phyloP scores from a whole-genome alignment of 2,329 filamentous ascomycete genomes.

The Lojkania enalia region DNA sequence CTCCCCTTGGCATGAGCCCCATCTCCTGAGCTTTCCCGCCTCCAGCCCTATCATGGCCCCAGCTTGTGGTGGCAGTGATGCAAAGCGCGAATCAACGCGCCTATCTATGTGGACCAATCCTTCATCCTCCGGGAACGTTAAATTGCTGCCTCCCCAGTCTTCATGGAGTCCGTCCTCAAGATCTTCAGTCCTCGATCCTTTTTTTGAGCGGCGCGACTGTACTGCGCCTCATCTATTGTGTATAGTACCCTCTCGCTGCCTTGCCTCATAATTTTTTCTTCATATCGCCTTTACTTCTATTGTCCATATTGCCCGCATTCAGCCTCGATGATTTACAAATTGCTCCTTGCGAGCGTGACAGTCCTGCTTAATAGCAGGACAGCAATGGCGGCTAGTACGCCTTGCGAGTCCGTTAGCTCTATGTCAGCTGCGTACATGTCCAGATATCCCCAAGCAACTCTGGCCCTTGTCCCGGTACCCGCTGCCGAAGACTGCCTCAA shows the following conservation, averaged over 20 bases:
- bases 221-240: no score
- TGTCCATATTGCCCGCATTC: background rate
- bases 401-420: slow-evolving; percentile 19
- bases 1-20: slow-evolving; percentile 13
- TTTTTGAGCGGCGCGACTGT: no score
- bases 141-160: slow-evolving; percentile 12
- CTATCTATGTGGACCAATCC: slow-evolving; percentile 2
- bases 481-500: slow-evolving; percentile 27
- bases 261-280: background rate
- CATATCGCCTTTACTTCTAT: background rate
- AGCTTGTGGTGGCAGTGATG: slow-evolving; percentile 17
- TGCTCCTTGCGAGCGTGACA: slow-evolving; percentile 18
- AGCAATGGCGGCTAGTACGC: slow-evolving; percentile 14
- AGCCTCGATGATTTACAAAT: slow-evolving; percentile 15
- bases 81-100: slow-evolving; percentile 10
- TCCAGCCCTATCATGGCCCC: slow-evolving; percentile 6
- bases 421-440: slow-evolving; percentile 22
- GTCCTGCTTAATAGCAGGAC: slow-evolving; percentile 21
- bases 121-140: slow-evolving; percentile 6
- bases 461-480: slow-evolving; percentile 18
- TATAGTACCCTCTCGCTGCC: no score
- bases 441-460: slow-evolving; percentile 14
- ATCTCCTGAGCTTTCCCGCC: background rate
- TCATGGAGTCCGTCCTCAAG: background rate
- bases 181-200: background rate